Evolutionary conservation across 2,329 filamentous ascomycete genomes (phyloP).

Genomic region (Samsoniella hepiali): DNA sequence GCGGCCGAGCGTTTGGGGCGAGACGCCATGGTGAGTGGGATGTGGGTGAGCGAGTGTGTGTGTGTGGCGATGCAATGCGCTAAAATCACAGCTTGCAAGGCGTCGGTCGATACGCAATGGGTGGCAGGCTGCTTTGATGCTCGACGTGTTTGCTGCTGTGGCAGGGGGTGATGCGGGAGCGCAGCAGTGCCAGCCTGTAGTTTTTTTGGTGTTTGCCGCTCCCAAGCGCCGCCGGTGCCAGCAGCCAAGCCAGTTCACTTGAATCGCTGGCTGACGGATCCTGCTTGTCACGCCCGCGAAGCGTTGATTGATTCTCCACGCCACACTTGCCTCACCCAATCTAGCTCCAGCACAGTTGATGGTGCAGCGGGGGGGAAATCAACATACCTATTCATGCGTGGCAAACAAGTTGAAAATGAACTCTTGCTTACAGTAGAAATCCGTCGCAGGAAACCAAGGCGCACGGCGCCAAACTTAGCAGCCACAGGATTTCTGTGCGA

Average conservation of each 20-base stretch:
- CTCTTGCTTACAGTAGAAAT: not conserved
- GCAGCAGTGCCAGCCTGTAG: slow-evolving; percentile 7
- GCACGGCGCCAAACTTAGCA: not conserved
- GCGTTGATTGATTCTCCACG: slow-evolving; percentile 6
- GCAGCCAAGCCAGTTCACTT: slow-evolving; percentile 4
- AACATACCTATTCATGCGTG: not conserved
- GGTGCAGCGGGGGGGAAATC: not conserved
- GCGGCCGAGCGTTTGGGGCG: slow-evolving; percentile 47
- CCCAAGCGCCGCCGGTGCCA: slow-evolving; percentile 3
- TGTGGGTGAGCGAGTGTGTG: not conserved
- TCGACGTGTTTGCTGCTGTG: not conserved
- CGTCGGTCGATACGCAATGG: not conserved
- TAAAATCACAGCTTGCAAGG: slow-evolving; percentile 1
- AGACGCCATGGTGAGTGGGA: slow-evolving; percentile 39
- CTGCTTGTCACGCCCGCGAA: slow-evolving; percentile 2
- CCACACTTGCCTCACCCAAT: slow-evolving; percentile 8
- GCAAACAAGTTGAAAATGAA: not conserved
- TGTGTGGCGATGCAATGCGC: not conserved
- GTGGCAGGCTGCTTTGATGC: not conserved
- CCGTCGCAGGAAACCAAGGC: not conserved
- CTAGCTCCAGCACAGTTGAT: not conserved
- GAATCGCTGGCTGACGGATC: slow-evolving; percentile 10
- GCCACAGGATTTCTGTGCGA: not conserved
- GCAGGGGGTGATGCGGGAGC: slow-evolving; percentile 10
- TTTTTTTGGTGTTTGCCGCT: slow-evolving; percentile 16